phyloP scores from a whole-genome alignment of 371 early-diverging fungal species.

The Mortierella sp. region DNA sequence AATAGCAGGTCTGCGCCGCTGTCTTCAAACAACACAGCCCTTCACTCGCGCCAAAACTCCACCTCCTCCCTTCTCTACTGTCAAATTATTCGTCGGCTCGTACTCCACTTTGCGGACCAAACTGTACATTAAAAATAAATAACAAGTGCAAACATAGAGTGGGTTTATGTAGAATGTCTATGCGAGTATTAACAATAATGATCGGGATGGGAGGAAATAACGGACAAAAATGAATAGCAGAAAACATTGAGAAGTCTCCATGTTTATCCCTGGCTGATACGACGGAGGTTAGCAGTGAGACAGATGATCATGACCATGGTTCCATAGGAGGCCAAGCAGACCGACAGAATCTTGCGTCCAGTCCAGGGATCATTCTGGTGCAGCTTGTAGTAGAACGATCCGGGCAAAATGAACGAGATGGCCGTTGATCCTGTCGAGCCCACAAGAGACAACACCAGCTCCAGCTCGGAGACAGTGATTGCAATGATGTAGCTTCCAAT shows the following conservation, averaged over 20 bases:
- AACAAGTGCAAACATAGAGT: background rate
- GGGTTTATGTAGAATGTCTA: background rate
- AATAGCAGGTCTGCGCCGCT: constrained; percentile 11
- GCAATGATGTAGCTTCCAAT: constrained; percentile 80
- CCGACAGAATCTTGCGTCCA: constrained; percentile 64
- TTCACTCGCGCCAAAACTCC: background rate
- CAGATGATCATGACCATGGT: constrained; percentile 73
- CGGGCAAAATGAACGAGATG: constrained; percentile 98
- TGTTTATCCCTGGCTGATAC: constrained; percentile 24
- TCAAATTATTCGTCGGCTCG: background rate
- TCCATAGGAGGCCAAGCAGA: constrained; percentile 70
- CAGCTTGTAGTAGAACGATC: constrained; percentile 93
- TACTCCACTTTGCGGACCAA: background rate
- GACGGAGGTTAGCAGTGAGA: constrained; percentile 69
- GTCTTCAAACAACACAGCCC: no score
- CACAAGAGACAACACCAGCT: constrained; percentile 90
- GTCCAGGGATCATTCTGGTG: constrained; percentile 74
- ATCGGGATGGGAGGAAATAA: background rate
- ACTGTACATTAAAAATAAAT: background rate
- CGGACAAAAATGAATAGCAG: background rate
- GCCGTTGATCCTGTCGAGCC: constrained; percentile 99
- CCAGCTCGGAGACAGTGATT: constrained; percentile 81
- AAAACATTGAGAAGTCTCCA: background rate
- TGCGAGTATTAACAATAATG: background rate
- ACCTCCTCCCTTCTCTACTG: background rate